phyloP scores from a whole-genome alignment of 805 yeast species.

The Pichia heedii region DNA sequence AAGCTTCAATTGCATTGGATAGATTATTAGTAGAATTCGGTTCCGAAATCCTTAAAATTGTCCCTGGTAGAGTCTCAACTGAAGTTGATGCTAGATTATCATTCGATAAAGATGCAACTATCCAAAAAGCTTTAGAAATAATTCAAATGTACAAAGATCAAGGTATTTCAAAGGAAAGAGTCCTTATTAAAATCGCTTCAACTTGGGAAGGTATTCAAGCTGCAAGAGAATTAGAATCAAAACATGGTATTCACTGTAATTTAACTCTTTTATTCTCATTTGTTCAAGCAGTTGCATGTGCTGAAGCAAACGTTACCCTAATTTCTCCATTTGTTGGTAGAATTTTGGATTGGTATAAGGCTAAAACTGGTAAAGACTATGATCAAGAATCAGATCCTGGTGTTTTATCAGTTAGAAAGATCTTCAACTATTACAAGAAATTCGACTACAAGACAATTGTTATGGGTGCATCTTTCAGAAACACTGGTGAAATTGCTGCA shows the following conservation, averaged over 20 bases:
- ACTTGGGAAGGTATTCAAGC: conserved; percentile 99
- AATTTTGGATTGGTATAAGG: conserved; percentile 97
- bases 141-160: conserved; percentile 76
- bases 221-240: conserved; percentile 86
- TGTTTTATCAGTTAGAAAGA: conserved; percentile 78
- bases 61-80: conserved; percentile 98
- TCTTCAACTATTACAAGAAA: conserved; percentile 97
- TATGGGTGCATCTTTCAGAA: conserved; percentile 99
- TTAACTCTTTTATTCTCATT: conserved; percentile 91
- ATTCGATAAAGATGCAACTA: conserved; percentile 88
- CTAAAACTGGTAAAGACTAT: conserved; percentile 82
- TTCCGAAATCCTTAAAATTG: conserved; percentile 81
- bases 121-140: conserved; percentile 87
- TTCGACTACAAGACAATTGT: conserved; percentile 93
- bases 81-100: conserved; percentile 99
- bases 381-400: conserved; percentile 86
- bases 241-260: conserved; percentile 89
- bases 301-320: conserved; percentile 93
- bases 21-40: conserved; percentile 94
- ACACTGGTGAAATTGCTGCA: conserved; percentile 88
- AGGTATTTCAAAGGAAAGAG: conserved; percentile 84
- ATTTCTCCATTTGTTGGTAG: conserved; percentile 99
- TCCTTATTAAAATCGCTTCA: conserved; percentile 92
- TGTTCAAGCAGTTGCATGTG: conserved; percentile 97
- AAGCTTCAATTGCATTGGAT: conserved; percentile 81